These are phyloP conservation scores for Polysphondylium violaceum DNA, from an alignment of 78 protist genomes.

Conservation along the genomic window DNA sequence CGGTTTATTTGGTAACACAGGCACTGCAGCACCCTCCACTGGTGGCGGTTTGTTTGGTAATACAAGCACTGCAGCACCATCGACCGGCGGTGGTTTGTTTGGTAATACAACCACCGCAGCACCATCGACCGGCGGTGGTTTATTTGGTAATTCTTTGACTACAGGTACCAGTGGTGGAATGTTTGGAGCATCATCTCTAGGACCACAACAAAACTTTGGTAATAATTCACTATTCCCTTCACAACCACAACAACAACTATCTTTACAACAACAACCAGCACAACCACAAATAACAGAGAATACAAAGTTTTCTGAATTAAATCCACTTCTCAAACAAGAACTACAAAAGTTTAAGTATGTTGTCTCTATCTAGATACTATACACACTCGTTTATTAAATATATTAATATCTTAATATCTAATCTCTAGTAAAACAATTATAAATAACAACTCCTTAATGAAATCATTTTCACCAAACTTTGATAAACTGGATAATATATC, in stretches of 20 bases:
- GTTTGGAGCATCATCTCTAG: neutral
- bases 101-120: neutral
- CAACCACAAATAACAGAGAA: slow-evolving; percentile 6
- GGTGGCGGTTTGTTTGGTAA: slow-evolving; percentile 40
- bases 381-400: neutral
- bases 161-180: slow-evolving; percentile 5
- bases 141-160: neutral
- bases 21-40: neutral
- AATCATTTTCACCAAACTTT: slow-evolving; percentile 48
- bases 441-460: slow-evolving; percentile 27
- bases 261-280: neutral
- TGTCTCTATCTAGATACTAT: neutral
- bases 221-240: neutral
- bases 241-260: slow-evolving; percentile 37
- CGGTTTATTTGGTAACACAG: slow-evolving; percentile 14
- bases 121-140: slow-evolving; percentile 22
- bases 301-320: slow-evolving; percentile 42
- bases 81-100: slow-evolving; percentile 19
- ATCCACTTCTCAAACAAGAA: slow-evolving; percentile 27
- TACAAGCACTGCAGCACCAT: neutral
- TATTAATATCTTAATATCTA: neutral
- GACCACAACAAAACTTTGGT: neutral
- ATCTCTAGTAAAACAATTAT: slow-evolving; percentile 44
- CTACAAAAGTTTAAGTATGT: slow-evolving; percentile 45
- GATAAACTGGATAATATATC: slow-evolving; percentile 25